Conservation (phyloP, 345 rosid species). For the Linum usitatissimum region DNA sequence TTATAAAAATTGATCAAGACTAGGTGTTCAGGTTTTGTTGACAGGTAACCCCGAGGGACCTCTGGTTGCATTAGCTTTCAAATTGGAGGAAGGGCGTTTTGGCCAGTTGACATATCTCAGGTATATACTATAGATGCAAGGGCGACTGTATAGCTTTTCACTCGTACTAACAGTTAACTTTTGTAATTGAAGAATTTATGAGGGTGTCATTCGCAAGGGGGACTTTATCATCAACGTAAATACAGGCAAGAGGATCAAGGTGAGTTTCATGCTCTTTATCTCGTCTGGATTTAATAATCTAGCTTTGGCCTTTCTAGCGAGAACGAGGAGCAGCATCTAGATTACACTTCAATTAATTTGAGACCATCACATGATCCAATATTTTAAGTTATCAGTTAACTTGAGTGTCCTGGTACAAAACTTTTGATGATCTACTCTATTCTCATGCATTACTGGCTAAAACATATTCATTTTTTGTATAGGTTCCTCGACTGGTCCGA, state of each 20-base stretch:
- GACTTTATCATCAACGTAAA: slow-evolving; percentile 77
- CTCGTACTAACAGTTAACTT: slow-evolving; percentile 18
- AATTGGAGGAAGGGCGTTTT: slow-evolving; percentile 94
- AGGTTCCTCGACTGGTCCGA: slow-evolving; percentile 93
- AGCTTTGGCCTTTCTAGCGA: neutral
- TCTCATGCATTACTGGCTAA: neutral
- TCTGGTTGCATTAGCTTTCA: slow-evolving; percentile 94
- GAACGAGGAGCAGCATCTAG: neutral
- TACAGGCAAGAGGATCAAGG: slow-evolving; percentile 94
- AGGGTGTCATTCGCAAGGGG: slow-evolving; percentile 92
- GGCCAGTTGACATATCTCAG: slow-evolving; percentile 90
- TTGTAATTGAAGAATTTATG: slow-evolving; percentile 57
- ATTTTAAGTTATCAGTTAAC: too few relatives aligned
- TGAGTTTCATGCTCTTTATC: slow-evolving; percentile 21
- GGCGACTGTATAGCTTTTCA: neutral
- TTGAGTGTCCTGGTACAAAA: neutral
- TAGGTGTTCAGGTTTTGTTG: slow-evolving; percentile 48
- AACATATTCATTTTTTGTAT: slow-evolving; percentile 15
- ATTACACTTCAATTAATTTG: neutral
- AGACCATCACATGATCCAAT: too few relatives aligned
- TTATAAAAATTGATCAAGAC: neutral
- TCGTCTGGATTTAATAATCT: neutral
- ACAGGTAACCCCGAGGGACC: slow-evolving; percentile 91
- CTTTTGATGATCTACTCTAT: neutral
- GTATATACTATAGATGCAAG: slow-evolving; percentile 18